Evolutionary conservation across 352 stramenopile genomes (phyloP), one percentile per base, ranked within the genome.

Genomic region (Pythium dissimile): DNA sequence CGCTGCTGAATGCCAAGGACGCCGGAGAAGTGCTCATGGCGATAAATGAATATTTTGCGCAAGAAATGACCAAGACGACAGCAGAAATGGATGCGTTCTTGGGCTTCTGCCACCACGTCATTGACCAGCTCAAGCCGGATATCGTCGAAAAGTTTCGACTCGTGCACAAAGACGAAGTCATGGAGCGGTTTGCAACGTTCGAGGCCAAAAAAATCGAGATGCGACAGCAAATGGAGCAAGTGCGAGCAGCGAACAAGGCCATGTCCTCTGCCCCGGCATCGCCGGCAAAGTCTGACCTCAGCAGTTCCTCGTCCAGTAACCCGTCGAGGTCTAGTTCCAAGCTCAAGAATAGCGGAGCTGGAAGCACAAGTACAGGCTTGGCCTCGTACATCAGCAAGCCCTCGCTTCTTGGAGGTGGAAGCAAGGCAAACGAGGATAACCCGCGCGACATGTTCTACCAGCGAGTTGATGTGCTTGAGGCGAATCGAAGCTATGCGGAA

Each of bases 171-270:
- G 81, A 88, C 45, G 79, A 89, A 68, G 81, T 92, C 20, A 88
- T 92, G 77, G 84, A 90, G 43, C 70, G 75, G 4, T 90, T 90
- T 46, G 79, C 76, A 21, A 76, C 79, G 9, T 90, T 89, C 50
- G 79, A 89, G 61, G 79, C 84, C 38, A 91, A 89, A 62, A 94
- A 92, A 61, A 89, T 88, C 48, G 81, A 91, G 47, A 89, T 93
- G 82, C 74, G 82, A 23, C 78, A 90, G 38, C 82, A 92, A 55
- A 74, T 89, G 50, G 79, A 92, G 56, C 74, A 85, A 64, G 47
- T 66, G 49, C 15, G 68, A 35, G 20, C 60, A 63, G 47, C 46
- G 1, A 67, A 59, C 24, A 57, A 56, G 28, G 42, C 59, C 0
- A 35, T 42, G 20, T 59, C 58, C 4, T 62, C 52, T 28, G 72